Evolutionary conservation across 257 asterid species (phyloP).

Genomic region (Asclepias syriaca): DNA sequence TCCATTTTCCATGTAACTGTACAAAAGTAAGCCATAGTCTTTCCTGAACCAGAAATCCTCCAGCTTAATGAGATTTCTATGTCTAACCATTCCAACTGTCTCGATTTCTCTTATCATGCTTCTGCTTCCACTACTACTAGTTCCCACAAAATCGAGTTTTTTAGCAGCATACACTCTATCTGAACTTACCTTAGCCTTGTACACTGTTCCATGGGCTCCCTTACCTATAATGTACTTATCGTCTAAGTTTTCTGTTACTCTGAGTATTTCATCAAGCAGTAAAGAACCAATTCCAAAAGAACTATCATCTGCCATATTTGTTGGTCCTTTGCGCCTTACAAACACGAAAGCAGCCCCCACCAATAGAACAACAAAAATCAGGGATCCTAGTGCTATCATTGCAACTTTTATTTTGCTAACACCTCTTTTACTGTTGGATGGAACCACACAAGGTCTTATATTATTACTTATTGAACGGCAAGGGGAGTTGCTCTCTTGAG

Average conservation of each 20-base stretch:
- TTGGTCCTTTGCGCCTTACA: constrained; percentile 20
- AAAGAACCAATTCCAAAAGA: constrained; percentile 54
- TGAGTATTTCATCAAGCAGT: constrained; percentile 54
- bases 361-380: constrained; percentile 30
- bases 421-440: constrained; percentile 27
- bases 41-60: constrained; percentile 76
- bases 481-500: constrained; percentile 19
- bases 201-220: constrained; percentile 83
- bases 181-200: constrained; percentile 48
- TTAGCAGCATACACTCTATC: constrained; percentile 58
- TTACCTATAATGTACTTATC: constrained; percentile 55
- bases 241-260: constrained; percentile 60
- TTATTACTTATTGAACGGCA: constrained; percentile 27
- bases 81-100: constrained; percentile 74
- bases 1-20: constrained; percentile 61
- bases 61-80: constrained; percentile 63
- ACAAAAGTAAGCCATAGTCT: constrained; percentile 61
- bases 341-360: constrained; percentile 27
- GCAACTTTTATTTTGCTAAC: constrained; percentile 30
- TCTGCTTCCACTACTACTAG: constrained; percentile 32
- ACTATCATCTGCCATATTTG: constrained; percentile 17
- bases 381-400: constrained; percentile 34
- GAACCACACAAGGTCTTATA: constrained; percentile 31
- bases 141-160: constrained; percentile 46
- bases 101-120: constrained; percentile 67